phyloP scores from a whole-genome alignment of 768 basidiomycete species.

The Hericium erinaceus region DNA sequence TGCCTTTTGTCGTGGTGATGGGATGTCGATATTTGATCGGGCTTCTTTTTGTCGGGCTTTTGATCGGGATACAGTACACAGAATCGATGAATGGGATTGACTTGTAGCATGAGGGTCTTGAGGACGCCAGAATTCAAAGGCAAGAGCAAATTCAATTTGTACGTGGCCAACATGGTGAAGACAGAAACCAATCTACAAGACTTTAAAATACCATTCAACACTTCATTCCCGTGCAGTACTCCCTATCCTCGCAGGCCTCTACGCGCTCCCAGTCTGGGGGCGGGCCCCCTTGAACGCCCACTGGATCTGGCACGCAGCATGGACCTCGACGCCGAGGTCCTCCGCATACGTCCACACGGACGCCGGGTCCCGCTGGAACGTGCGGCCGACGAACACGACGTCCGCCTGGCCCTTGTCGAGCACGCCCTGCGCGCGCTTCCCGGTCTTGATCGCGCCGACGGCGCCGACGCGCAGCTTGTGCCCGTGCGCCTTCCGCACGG shows the following conservation, averaged over 20 bases:
- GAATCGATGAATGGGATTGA: too few relatives aligned
- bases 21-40: too few relatives aligned
- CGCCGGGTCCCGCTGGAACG: constrained; percentile 55
- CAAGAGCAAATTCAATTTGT: too few relatives aligned
- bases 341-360: constrained; percentile 42
- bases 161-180: too few relatives aligned
- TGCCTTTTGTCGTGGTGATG: too few relatives aligned
- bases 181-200: too few relatives aligned
- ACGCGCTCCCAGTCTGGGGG: background rate
- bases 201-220: too few relatives aligned
- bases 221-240: too few relatives aligned
- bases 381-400: constrained; percentile 26
- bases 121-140: too few relatives aligned
- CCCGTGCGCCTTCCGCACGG: constrained; percentile 38
- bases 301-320: constrained; percentile 42
- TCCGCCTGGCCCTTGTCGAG: constrained; percentile 53
- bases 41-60: too few relatives aligned
- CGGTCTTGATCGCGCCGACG: constrained; percentile 49
- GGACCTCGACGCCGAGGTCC: constrained; percentile 40
- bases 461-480: constrained; percentile 36
- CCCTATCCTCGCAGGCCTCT: background rate
- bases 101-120: too few relatives aligned
- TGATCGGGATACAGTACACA: too few relatives aligned
- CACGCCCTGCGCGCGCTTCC: constrained; percentile 46
- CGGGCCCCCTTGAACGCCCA: constrained; percentile 38